Percentiles rank a stretch among this genome's conserved stretches.
These are phyloP conservation scores for Lunasporangiospora selenospora DNA, from an alignment of 192 early-diverging fungal species.

Conservation along the genomic window DNA sequence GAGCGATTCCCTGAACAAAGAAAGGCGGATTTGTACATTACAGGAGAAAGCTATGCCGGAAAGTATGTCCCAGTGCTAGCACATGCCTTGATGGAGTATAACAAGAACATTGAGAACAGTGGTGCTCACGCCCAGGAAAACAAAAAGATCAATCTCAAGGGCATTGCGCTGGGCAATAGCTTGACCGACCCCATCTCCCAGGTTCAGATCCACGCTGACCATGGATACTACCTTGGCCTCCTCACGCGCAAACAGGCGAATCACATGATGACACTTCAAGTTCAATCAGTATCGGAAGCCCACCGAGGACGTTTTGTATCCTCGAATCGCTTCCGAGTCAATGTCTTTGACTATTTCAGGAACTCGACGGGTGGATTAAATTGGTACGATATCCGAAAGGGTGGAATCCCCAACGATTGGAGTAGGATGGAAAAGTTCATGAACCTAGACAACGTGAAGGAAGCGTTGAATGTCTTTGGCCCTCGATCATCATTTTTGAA, in stretches of 20 bases:
- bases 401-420: constrained; percentile 67
- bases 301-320: constrained; percentile 54
- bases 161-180: constrained; percentile 62
- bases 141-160: constrained; percentile 25
- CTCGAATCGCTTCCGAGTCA: constrained; percentile 54
- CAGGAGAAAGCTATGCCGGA: constrained; percentile 70
- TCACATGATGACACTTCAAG: constrained; percentile 46
- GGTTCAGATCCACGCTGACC: constrained; percentile 61
- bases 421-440: constrained; percentile 66
- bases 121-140: background rate
- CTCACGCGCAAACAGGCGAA: constrained; percentile 51
- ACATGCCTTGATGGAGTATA: constrained; percentile 63
- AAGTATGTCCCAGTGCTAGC: constrained; percentile 80
- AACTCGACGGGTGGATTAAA: constrained; percentile 77
- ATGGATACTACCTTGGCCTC: constrained; percentile 63
- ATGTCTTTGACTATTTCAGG: constrained; percentile 69
- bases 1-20: constrained; percentile 67
- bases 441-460: constrained; percentile 57
- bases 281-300: constrained; percentile 50
- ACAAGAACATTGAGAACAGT: constrained; percentile 27
- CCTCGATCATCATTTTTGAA: constrained; percentile 48
- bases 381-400: constrained; percentile 78
- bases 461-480: constrained; percentile 66
- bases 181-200: constrained; percentile 70
- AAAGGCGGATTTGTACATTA: constrained; percentile 64